These are phyloP conservation scores for Cantharellus cinnabarinus DNA, from an alignment of 768 basidiomycete genomes.

Conservation along the genomic window DNA sequence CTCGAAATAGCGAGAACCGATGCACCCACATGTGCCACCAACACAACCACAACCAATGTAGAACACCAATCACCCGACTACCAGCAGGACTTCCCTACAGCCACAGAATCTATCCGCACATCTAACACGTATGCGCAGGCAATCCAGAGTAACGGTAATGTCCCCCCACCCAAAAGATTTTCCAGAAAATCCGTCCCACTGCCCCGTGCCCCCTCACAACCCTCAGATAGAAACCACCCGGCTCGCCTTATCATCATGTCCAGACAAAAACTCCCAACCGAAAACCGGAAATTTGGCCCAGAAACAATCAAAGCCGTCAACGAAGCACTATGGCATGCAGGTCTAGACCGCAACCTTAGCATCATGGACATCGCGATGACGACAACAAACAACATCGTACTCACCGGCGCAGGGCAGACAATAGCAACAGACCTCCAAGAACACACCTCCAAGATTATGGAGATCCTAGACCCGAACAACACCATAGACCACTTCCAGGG, in stretches of 20 bases:
- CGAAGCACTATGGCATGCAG: neutral
- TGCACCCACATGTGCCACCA: too few species aligned
- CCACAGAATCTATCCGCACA: too few species aligned
- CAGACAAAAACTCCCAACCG: neutral
- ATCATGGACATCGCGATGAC: neutral
- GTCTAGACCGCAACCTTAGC: neutral
- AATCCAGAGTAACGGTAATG: too few species aligned
- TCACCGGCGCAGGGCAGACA: neutral
- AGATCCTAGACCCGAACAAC: neutral
- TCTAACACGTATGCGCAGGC: too few species aligned
- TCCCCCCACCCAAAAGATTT: too few species aligned
- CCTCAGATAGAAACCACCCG: neutral
- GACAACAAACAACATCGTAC: neutral
- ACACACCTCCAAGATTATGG: neutral
- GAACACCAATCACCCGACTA: too few species aligned
- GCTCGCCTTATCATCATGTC: neutral
- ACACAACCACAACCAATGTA: too few species aligned
- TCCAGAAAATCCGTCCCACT: too few species aligned
- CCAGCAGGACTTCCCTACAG: too few species aligned
- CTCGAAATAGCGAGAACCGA: too few species aligned
- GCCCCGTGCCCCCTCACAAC: neutral
- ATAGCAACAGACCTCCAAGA: neutral
- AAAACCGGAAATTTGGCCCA: neutral
- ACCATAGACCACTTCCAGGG: neutral
- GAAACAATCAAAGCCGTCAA: neutral